phyloP scores from a whole-genome alignment of 805 yeast species.

The Ogataea kodamae region DNA sequence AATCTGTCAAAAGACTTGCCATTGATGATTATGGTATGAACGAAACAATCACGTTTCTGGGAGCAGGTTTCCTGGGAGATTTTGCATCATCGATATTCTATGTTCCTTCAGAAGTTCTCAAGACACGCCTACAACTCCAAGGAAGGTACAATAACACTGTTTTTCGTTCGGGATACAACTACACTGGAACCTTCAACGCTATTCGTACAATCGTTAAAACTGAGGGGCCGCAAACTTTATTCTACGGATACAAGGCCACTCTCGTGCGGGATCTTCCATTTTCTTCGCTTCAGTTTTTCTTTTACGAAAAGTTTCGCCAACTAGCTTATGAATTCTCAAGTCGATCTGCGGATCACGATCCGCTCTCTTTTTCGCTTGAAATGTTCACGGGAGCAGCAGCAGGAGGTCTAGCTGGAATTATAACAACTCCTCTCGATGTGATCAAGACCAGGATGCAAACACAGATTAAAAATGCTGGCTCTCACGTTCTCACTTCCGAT shows the following conservation, averaged over 20 bases:
- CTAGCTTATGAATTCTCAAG: slow-evolving; percentile 43
- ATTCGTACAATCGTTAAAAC: slow-evolving; percentile 52
- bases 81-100: slow-evolving; percentile 82
- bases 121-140: slow-evolving; percentile 90
- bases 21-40: slow-evolving; percentile 61
- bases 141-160: slow-evolving; percentile 79
- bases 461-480: slow-evolving; percentile 40
- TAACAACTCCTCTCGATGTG: slow-evolving; percentile 91
- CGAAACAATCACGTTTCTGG: slow-evolving; percentile 75
- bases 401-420: slow-evolving; percentile 85
- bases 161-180: slow-evolving; percentile 83
- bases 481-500: slow-evolving; percentile 31
- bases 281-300: slow-evolving; percentile 93
- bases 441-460: slow-evolving; percentile 93
- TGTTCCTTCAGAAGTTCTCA: slow-evolving; percentile 93
- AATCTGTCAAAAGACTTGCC: slow-evolving; percentile 67
- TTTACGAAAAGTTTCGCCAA: slow-evolving; percentile 79
- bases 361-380: slow-evolving; percentile 56
- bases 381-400: slow-evolving; percentile 91
- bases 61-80: slow-evolving; percentile 93
- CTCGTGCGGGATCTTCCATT: slow-evolving; percentile 90
- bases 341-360: slow-evolving; percentile 27
- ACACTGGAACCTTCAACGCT: slow-evolving; percentile 72
- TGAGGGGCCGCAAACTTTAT: slow-evolving; percentile 77
- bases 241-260: slow-evolving; percentile 93